Conservation (phyloP, 352 stramenopile genomes). For the Globisporangium heterothallicum region DNA sequence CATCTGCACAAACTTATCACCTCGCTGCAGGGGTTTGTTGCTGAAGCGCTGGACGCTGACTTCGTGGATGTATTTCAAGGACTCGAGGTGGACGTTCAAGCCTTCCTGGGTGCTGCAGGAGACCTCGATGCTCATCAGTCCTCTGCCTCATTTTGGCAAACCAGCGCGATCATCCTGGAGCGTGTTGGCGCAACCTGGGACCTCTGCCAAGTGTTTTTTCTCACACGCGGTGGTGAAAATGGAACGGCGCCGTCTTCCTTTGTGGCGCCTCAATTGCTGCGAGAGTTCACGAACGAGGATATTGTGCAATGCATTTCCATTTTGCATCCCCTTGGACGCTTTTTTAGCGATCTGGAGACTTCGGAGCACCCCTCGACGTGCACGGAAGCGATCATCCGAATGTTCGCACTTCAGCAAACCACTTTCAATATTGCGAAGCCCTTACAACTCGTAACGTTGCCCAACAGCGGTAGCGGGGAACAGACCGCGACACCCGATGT, state of each 20-base stretch:
- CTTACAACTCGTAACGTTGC: slow-evolving; percentile 2
- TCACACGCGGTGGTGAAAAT: background rate
- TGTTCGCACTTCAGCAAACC: slow-evolving; percentile 13
- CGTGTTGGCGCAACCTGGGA: slow-evolving; percentile 4
- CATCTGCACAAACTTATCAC: slow-evolving; percentile 1
- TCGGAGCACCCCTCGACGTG: slow-evolving; percentile 1
- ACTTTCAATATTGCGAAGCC: slow-evolving; percentile 2
- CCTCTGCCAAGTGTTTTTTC: slow-evolving; percentile 4
- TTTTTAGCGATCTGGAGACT: slow-evolving; percentile 6
- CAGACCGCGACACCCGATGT: background rate
- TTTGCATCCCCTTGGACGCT: slow-evolving; percentile 8
- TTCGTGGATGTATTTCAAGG: slow-evolving; percentile 8
- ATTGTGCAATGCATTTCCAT: slow-evolving; percentile 9
- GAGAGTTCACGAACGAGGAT: slow-evolving; percentile 8
- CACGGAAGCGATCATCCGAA: slow-evolving; percentile 9
- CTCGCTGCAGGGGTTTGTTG: slow-evolving; percentile 2
- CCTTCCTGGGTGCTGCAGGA: background rate
- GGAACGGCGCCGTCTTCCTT: background rate
- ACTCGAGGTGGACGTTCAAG: slow-evolving; percentile 4
- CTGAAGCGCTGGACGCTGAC: background rate
- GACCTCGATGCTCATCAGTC: background rate
- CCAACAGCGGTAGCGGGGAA: too few relatives aligned
- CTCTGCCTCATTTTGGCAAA: background rate
- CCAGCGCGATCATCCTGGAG: slow-evolving; percentile 1
- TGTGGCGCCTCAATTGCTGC: background rate